Evolutionary conservation across 768 basidiomycete genomes (phyloP), one percentile per base, ranked within the genome.

Genomic region (Leccinellum albellum): DNA sequence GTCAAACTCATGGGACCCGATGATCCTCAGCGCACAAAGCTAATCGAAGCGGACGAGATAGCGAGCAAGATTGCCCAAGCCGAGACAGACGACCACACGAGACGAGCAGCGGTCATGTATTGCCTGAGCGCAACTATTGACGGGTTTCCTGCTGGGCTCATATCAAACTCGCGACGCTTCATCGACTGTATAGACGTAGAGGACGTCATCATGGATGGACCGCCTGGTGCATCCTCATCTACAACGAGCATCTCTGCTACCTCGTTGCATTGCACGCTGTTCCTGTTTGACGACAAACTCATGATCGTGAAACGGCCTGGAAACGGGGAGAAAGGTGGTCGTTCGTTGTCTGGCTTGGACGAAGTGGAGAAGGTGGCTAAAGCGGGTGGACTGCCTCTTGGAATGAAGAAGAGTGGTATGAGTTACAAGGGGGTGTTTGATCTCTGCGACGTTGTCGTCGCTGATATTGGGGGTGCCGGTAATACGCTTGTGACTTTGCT

Each of bases 121-220:
- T 90, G 88, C 63, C 77, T 98, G 26, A 86, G 83, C 59, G 78
- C 91, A 23, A 87, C 87, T 23, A 88, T 98, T 32, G 94, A 97
- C 15, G 90, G 86, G 20, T 96, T 98, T 64, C 96, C 96, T 5
- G 87, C 94, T 4, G 85, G 84, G 20, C 73, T 99, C n/a, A 89
- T 96, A 70, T 94, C 89, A 21, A 89, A 88, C 69, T 88, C 87
- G 42, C 85, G 96, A 37, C 84, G 85, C 35, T 96, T 90, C 67
- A 82, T 98, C 55, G 94, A 94, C 69, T 92, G 88, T 57, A 87
- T 98, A 62, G 97, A 98, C 68, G 91, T 94, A 6, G 92, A 94
- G 66, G 97, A 98, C 66, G 70, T 83, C 32, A 67, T 85, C 40
- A 71, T 78, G 24, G 87, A 88, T 53, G 70, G 76, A 3, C 64